Conservation (phyloP, 2,329 filamentous ascomycete genomes). For the Alternaria burnsii region DNA sequence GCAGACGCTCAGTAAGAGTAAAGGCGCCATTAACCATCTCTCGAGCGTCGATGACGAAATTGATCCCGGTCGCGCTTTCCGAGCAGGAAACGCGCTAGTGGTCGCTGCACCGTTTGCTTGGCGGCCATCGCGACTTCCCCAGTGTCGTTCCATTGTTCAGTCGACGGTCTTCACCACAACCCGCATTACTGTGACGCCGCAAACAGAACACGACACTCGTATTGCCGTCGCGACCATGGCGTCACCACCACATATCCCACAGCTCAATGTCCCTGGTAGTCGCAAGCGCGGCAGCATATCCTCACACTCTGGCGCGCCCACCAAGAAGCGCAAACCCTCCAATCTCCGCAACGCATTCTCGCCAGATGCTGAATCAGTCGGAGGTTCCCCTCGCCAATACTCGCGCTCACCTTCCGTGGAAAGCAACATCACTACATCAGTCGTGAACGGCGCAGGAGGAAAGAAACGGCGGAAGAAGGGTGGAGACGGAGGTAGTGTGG, state of each 20-base stretch:
- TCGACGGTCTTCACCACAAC: background rate
- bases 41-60: constrained; percentile 39
- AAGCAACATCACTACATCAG: constrained; percentile 63
- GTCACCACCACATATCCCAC: constrained; percentile 63
- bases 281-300: constrained; percentile 71
- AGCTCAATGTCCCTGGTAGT: constrained; percentile 67
- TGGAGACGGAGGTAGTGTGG: constrained; percentile 45
- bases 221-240: constrained; percentile 60
- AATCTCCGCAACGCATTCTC: constrained; percentile 82
- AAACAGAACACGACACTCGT: background rate
- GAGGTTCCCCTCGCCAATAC: constrained; percentile 59
- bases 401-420: constrained; percentile 73
- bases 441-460: constrained; percentile 55
- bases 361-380: constrained; percentile 62
- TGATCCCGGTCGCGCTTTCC: constrained; percentile 21
- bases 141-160: background rate
- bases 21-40: constrained; percentile 1
- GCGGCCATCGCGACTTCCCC: constrained; percentile 23
- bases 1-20: constrained; percentile 23
- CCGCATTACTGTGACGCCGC: background rate
- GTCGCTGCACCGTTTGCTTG: constrained; percentile 18
- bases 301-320: constrained; percentile 53
- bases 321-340: constrained; percentile 76
- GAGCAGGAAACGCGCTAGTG: constrained; percentile 26
- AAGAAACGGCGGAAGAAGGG: constrained; percentile 66